Conservation (phyloP, 495 filamentous ascomycete species). For the Darksidea phi region DNA sequence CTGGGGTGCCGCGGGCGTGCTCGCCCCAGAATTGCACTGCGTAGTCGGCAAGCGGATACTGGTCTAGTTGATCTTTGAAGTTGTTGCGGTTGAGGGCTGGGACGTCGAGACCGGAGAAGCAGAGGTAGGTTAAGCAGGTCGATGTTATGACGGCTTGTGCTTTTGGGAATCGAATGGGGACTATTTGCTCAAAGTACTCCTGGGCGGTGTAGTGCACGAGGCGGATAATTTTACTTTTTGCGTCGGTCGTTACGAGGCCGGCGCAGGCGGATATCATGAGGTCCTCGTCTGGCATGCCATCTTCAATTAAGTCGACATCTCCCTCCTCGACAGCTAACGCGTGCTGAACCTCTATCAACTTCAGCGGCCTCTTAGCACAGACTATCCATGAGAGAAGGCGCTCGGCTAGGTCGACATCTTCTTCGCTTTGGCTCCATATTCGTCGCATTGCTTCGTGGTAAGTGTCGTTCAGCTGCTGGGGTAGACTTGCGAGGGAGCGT, state of each 20-base stretch:
- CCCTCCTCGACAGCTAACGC: constrained; percentile 47
- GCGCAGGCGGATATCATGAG: constrained; percentile 52
- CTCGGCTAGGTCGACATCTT: too few species aligned
- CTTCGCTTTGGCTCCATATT: too few species aligned
- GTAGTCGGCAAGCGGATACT: too few species aligned
- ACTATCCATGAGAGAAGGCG: constrained; percentile 15
- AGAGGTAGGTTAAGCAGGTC: constrained; percentile 51
- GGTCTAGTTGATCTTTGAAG: too few species aligned
- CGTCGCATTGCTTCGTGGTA: too few species aligned
- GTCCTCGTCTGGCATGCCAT: constrained; percentile 44
- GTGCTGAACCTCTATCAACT: constrained; percentile 30
- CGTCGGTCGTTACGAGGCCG: constrained; percentile 54
- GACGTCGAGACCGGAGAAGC: too few species aligned
- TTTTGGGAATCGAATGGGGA: constrained; percentile 41
- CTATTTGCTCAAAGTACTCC: constrained; percentile 51
- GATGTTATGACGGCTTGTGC: constrained; percentile 42
- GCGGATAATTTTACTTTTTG: constrained; percentile 49
- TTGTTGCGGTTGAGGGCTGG: too few species aligned
- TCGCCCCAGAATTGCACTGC: too few species aligned
- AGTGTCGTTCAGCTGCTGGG: too few species aligned
- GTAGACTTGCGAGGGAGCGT: too few species aligned
- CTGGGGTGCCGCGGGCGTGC: too few species aligned
- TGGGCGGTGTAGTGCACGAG: constrained; percentile 58
- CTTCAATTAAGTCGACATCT: constrained; percentile 41
- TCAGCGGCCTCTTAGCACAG: constrained; percentile 10